Base-by-base conservation (phyloP, 345 rosid species). In the Citrus reticulata region DNA sequence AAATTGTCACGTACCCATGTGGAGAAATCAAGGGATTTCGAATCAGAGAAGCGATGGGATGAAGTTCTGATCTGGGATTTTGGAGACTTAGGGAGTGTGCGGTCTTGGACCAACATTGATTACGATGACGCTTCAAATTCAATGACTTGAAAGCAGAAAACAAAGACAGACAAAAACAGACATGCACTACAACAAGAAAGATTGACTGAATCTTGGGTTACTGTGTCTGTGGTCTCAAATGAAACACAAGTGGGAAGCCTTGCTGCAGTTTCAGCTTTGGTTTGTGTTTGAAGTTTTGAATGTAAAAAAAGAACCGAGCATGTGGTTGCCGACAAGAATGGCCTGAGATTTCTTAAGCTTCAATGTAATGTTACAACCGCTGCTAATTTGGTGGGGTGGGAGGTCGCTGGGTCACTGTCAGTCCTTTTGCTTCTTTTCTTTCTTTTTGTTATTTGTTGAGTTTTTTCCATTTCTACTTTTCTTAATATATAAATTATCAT, bases 31-130 rank as follows among this genome's bases (percentile, higher is more conserved):
- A 95, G 91, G 81, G 85, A 90, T 81, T 91, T 93, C 54, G 96
- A 63, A 46, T 90, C 88, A 54, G 84, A 62, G 79, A 91, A 91
- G 17, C 96, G 90, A 78, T 92, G 89, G 6, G 89, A 77, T 10
- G 73, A 4, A 17, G 49, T 37, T 79, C 91, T 87, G 91, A 86
- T 83, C 83, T 85, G 88, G 82, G 90, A 67, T 77, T 94, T 91
- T 17, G 89, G 85, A 60, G 91, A 81, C 59, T 89, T 87, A 1
- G 88, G 78, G 37, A 75, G 65, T 34, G 80, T 80, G 29, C 95
- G 93, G 81, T 90, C 97, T 81, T 91, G 99, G 89, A 95, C 97
- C 89, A 95, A 89, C 99, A 95, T 95, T 82, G 85, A 62, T 46
- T 5, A 46, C 0, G 51, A 46, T 3, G 17, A 46, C 5, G 51